phyloP scores from a whole-genome alignment of 2,329 filamentous ascomycete genomes.

The Orbilia oligospora region DNA sequence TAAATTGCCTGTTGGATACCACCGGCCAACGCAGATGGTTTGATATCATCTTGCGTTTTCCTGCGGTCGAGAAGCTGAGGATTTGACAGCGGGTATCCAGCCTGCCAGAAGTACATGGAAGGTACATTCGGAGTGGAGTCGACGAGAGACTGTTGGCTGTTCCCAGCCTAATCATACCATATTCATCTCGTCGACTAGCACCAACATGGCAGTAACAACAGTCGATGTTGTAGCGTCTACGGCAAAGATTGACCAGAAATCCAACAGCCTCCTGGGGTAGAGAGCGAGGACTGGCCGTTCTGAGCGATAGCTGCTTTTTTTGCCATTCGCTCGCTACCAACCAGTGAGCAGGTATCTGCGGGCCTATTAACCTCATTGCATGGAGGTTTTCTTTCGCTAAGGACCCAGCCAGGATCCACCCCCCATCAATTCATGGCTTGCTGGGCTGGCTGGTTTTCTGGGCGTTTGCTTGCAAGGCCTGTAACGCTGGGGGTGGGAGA shows the following conservation, averaged over 20 bases:
- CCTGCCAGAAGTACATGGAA: conserved; percentile 12
- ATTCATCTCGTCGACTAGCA: conserved; percentile 35
- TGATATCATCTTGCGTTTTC: conserved; percentile 19
- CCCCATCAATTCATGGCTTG: conserved; percentile 38
- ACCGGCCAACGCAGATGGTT: conserved; percentile 13
- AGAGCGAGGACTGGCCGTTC: conserved; percentile 45
- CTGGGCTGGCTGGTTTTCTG: conserved; percentile 28
- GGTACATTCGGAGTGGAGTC: conserved; percentile 25
- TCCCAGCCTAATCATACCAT: conserved; percentile 53
- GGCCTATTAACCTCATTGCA: conserved; percentile 59
- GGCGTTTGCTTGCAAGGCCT: conserved; percentile 40
- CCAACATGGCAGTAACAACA: conserved; percentile 50
- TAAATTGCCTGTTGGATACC: conserved; percentile 27
- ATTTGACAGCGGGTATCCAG: conserved; percentile 22
- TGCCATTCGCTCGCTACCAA: conserved; percentile 60
- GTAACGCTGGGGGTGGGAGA: conserved; percentile 26
- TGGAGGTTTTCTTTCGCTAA: conserved; percentile 61
- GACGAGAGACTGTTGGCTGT: conserved; percentile 24
- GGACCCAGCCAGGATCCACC: conserved; percentile 56
- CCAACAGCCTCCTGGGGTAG: conserved; percentile 47
- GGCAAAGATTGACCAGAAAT: conserved; percentile 56
- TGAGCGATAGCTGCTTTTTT: conserved; percentile 54
- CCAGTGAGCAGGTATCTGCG: conserved; percentile 52
- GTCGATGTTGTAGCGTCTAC: conserved; percentile 40
- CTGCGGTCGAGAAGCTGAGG: conserved; percentile 12